Conservation (phyloP, 2,329 filamentous ascomycete genomes). For the Epichloe aotearoae region DNA sequence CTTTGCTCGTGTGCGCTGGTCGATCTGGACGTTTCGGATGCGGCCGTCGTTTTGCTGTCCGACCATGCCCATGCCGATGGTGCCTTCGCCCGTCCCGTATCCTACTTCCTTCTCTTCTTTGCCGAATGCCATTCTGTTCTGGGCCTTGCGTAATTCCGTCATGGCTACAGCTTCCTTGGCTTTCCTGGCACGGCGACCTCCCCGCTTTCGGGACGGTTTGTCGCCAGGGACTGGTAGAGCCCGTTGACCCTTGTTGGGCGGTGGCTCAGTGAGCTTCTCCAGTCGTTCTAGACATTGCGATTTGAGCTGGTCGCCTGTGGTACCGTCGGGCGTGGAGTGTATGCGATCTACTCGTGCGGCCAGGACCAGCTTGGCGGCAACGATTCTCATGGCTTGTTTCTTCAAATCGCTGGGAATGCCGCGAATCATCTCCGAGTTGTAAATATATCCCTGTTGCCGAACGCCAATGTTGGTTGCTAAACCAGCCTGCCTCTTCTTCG, state of each 20-base stretch:
- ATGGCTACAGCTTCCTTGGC: conserved; percentile 95
- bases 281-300: conserved; percentile 73
- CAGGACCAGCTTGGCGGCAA: conserved; percentile 86
- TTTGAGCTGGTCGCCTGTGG: conserved; percentile 69
- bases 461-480: conserved; percentile 88
- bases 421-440: conserved; percentile 79
- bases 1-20: conserved; percentile 85
- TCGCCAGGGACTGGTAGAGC: conserved; percentile 89
- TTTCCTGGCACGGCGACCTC: conserved; percentile 77
- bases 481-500: conserved; percentile 72
- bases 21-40: conserved; percentile 77
- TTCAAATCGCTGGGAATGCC: conserved; percentile 77
- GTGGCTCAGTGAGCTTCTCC: conserved; percentile 84
- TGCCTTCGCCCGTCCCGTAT: conserved; percentile 75
- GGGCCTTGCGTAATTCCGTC: conserved; percentile 90
- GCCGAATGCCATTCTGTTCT: conserved; percentile 91
- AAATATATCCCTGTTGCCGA: conserved; percentile 85
- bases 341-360: conserved; percentile 82
- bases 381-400: conserved; percentile 87
- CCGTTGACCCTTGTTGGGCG: conserved; percentile 75
- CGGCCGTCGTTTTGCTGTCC: conserved; percentile 79
- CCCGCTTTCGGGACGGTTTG: conserved; percentile 85
- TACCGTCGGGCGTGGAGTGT: conserved; percentile 69
- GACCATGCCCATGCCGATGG: conserved; percentile 89
- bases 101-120: conserved; percentile 91